phyloP scores from a whole-genome alignment of 768 basidiomycete species.

The Tephrocybe sp. region DNA sequence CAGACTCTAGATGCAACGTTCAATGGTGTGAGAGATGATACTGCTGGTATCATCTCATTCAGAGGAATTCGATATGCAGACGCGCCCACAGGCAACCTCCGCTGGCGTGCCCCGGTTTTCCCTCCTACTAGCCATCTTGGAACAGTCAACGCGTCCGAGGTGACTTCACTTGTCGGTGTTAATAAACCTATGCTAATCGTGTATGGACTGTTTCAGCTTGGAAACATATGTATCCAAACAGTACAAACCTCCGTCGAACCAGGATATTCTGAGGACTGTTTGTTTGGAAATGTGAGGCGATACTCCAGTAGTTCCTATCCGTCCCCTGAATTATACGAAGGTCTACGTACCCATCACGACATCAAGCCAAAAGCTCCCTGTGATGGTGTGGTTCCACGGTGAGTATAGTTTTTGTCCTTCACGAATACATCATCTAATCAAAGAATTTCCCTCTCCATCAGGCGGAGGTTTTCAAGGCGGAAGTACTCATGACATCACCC shows the following conservation, averaged over 20 bases:
- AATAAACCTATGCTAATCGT: background rate
- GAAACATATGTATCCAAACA: constrained; percentile 32
- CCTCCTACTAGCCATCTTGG: constrained; percentile 38
- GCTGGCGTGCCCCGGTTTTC: constrained; percentile 39
- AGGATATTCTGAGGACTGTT: constrained; percentile 40
- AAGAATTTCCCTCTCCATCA: constrained; percentile 11
- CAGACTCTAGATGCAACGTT: constrained; percentile 45
- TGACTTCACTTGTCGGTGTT: constrained; percentile 7
- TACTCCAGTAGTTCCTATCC: background rate
- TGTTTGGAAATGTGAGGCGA: constrained; percentile 39
- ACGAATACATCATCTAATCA: background rate
- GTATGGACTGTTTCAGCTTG: constrained; percentile 27
- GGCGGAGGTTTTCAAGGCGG: constrained; percentile 44
- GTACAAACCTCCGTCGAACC: constrained; percentile 26
- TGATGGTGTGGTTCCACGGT: constrained; percentile 46
- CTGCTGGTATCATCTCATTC: constrained; percentile 35
- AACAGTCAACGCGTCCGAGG: constrained; percentile 34
- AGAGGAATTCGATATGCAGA: constrained; percentile 44
- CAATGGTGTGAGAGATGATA: constrained; percentile 28
- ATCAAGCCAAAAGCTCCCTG: constrained; percentile 27
- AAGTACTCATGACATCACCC: constrained; percentile 29
- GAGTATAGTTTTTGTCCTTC: background rate
- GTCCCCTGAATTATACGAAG: constrained; percentile 16
- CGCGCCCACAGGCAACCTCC: constrained; percentile 38
- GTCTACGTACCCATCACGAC: constrained; percentile 33